Conservation (phyloP, 2,329 filamentous ascomycete genomes). For the Cladosporium sp. region DNA sequence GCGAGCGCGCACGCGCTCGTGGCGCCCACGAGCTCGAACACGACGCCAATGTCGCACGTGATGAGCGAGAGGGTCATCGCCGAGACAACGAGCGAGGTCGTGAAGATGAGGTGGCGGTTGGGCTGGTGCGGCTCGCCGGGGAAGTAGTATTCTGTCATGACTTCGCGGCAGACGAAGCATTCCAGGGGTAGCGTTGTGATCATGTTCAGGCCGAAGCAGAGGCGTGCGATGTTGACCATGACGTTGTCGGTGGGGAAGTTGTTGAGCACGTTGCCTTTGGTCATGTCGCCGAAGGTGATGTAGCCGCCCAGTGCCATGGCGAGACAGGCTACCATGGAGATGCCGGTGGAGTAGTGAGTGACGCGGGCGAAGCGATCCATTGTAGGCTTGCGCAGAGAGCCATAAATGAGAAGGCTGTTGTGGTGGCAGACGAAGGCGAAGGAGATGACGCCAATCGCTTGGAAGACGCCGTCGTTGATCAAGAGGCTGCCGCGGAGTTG, state of each 20-base stretch:
- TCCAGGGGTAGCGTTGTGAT: constrained; percentile 92
- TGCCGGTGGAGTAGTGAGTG: constrained; percentile 84
- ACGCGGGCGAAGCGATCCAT: constrained; percentile 90
- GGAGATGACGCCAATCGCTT: constrained; percentile 95
- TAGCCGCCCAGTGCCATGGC: constrained; percentile 84
- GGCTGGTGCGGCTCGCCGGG: constrained; percentile 70
- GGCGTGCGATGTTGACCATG: constrained; percentile 88
- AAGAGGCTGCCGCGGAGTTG: constrained; percentile 63
- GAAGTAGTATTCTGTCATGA: constrained; percentile 84
- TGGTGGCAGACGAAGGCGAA: constrained; percentile 84
- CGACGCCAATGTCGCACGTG: constrained; percentile 87
- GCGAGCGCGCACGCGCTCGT: constrained; percentile 91
- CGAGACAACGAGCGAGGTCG: constrained; percentile 68
- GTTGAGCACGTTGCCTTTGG: constrained; percentile 92
- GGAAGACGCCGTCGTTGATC: constrained; percentile 84
- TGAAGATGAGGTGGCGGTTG: constrained; percentile 79
- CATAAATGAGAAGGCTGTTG: constrained; percentile 96
- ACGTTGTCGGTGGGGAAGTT: constrained; percentile 89
- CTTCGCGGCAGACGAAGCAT: constrained; percentile 94
- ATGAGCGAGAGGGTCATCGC: constrained; percentile 73
- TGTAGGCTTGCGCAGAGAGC: constrained; percentile 86
- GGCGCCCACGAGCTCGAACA: constrained; percentile 93
- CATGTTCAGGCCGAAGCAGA: constrained; percentile 99
- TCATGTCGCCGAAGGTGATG: constrained; percentile 85
- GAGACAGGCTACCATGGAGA: constrained; percentile 89